Percentiles rank a stretch among this genome's conserved stretches.
Conservation (phyloP, 164 flowering plant species). For the Euptelea pleiosperma region DNA sequence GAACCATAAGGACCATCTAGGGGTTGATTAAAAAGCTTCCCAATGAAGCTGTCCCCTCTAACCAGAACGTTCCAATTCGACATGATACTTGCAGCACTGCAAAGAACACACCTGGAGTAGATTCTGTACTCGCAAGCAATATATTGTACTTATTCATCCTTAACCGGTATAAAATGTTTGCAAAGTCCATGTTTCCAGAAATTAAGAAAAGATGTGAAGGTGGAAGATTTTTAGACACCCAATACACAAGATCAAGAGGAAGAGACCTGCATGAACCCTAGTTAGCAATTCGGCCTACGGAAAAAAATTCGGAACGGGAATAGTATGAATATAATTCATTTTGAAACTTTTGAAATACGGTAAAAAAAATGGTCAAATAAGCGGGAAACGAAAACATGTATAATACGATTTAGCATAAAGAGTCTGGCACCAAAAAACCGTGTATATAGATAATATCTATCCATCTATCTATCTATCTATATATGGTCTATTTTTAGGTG, state of each 20-base stretch:
- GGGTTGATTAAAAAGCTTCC: constrained; percentile 76
- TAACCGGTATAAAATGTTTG: constrained; percentile 61
- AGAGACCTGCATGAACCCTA: no score
- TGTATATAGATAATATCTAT: no score
- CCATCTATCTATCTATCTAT: no score
- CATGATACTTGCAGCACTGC: constrained; percentile 87
- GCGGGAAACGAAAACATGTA: no score
- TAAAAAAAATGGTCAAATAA: no score
- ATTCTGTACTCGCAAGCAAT: constrained; percentile 60
- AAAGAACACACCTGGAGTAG: constrained; percentile 64
- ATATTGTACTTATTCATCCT: constrained; percentile 86
- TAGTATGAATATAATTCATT: no score
- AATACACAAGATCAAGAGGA: constrained; percentile 63
- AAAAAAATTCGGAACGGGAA: no score
- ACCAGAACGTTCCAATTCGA: constrained; percentile 78
- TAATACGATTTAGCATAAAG: no score
- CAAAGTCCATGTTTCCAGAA: constrained; percentile 80
- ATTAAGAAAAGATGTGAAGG: constrained; percentile 89
- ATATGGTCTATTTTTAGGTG: no score
- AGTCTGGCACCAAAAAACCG: no score
- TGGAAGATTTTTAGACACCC: constrained; percentile 93
- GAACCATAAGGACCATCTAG: constrained; percentile 83
- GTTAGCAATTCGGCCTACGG: no score
- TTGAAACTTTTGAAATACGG: no score
- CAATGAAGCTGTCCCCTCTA: constrained; percentile 60